Conservation (phyloP, 768 basidiomycete genomes). For the Russula compacta region DNA sequence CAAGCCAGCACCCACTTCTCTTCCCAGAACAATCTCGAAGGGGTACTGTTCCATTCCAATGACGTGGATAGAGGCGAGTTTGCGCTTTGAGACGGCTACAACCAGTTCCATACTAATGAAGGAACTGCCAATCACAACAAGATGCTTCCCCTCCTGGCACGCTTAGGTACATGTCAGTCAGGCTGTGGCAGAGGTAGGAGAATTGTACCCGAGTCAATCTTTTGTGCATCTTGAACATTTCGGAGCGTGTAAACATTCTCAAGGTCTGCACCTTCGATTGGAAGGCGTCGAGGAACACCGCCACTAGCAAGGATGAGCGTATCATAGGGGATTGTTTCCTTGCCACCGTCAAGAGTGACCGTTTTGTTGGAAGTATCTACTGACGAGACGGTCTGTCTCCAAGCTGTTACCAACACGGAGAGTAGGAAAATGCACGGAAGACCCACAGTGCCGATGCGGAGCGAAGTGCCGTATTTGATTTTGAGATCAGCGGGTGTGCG, state of each 20-base stretch:
- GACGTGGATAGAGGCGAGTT: conserved; percentile 73
- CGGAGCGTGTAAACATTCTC: conserved; percentile 74
- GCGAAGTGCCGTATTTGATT: conserved; percentile 59
- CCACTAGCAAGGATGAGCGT: conserved; percentile 76
- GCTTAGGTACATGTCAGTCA: conserved; percentile 28
- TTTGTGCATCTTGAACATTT: conserved; percentile 58
- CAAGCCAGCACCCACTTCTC: conserved; percentile 66
- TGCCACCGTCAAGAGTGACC: conserved; percentile 51
- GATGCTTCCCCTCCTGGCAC: conserved; percentile 60
- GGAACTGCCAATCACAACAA: conserved; percentile 79
- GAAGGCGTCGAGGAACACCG: conserved; percentile 61
- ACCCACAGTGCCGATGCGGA: conserved; percentile 51
- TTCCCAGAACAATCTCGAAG: conserved; percentile 74
- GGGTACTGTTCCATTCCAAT: conserved; percentile 78
- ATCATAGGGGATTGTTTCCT: conserved; percentile 58
- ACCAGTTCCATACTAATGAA: conserved; percentile 95
- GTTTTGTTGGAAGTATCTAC: conserved; percentile 55
- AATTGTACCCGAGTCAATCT: conserved; percentile 53
- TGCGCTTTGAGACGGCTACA: conserved; percentile 58
- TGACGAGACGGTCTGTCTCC: conserved; percentile 53
- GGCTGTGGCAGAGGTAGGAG: no score
- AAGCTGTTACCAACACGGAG: background rate
- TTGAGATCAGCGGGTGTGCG: conserved; percentile 63
- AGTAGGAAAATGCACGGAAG: conserved; percentile 3
- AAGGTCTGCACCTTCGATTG: conserved; percentile 64